Conservation (phyloP, 768 basidiomycete species). For the Amanita thiersii region DNA sequence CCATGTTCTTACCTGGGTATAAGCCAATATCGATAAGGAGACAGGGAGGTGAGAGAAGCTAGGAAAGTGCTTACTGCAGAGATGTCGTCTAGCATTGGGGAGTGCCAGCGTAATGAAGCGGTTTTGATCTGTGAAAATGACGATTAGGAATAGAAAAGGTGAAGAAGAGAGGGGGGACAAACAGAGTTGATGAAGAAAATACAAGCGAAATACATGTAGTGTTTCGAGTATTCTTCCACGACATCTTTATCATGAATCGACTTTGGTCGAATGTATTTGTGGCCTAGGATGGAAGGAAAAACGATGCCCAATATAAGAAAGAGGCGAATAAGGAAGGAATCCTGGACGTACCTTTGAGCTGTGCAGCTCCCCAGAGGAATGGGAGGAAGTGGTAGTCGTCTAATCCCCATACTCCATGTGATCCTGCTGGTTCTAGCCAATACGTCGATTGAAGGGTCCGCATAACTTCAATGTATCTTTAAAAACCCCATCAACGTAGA, state of each 20-base stretch:
- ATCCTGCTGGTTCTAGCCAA: conserved; percentile 98
- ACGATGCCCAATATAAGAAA: not conserved
- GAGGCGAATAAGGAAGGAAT: too few species aligned
- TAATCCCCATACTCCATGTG: conserved; percentile 96
- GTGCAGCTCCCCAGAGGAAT: conserved; percentile 81
- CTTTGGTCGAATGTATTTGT: conserved; percentile 86
- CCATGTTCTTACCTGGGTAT: conserved; percentile 74
- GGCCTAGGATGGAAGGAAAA: conserved; percentile 36
- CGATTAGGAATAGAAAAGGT: not conserved
- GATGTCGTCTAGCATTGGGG: conserved; percentile 98
- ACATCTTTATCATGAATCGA: conserved; percentile 89
- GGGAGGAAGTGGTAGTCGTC: conserved; percentile 97
- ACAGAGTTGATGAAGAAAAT: conserved; percentile 95
- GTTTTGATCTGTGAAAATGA: conserved; percentile 69
- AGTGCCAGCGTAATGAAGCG: conserved; percentile 94
- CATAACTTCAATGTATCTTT: conserved; percentile 76
- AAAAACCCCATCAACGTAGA: conserved; percentile 26
- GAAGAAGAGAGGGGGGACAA: conserved; percentile 15
- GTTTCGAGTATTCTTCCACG: conserved; percentile 82
- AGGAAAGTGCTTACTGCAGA: conserved; percentile 50
- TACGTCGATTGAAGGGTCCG: conserved; percentile 86
- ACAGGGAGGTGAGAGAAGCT: not conserved
- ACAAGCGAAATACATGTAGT: conserved; percentile 97
- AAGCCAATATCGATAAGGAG: not conserved
- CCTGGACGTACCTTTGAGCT: conserved; percentile 50